Evolutionary conservation across 2,329 filamentous ascomycete species (phyloP), one percentile per base, ranked within the genome.

Genomic region (Aureobasidium subglaciale): DNA sequence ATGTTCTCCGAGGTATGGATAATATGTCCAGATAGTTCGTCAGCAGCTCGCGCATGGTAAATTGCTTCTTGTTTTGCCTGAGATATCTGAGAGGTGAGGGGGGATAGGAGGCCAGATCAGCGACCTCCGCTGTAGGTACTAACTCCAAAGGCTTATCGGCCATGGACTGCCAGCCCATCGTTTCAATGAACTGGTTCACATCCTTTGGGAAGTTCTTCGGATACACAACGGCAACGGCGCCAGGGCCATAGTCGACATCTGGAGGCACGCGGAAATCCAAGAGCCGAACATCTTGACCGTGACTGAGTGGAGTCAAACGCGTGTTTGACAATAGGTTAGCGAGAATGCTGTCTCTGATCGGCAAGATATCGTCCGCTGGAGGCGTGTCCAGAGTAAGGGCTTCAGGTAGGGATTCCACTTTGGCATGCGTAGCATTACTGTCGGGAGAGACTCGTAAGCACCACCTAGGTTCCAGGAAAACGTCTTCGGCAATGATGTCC

Each of bases 261-360:
- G 64, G 67, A 3, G 71, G 63, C 11, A 75, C 70, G 10, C 67
- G 76, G 13, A 97, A 75, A 1, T 76, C 78, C n/a, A 96, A 71
- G 52, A 88, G 81, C 0, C 93, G 87, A 41, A 97, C 92, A 72
- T 99, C 93, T 73, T 99, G 93, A 85, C 90, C 96, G 71, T 99
- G 93, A 1, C 75, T 74, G 1, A 69, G 46, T 0, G 91, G 84
- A 0, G 93, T 99, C 5, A 95, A 70, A 15, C 91, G 82, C 16
- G 75, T 69, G 65, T 95, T 96, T n/a, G 71, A 68, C 0, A 75
- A 64, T 0, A 99, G 67, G 0, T 70, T 78, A 8, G 85, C 87
- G 0, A 68, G 70, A 60, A 82, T 73, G 2, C 79, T 75, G 38
- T 74, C 71, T 0, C 81, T 79, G 11, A 90, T 76, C 0, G 84